A percentile compares a stretch with the other conserved stretches of the same genome.
Conservation (phyloP, 2,329 filamentous ascomycete genomes). For the Verticillium longisporum region DNA sequence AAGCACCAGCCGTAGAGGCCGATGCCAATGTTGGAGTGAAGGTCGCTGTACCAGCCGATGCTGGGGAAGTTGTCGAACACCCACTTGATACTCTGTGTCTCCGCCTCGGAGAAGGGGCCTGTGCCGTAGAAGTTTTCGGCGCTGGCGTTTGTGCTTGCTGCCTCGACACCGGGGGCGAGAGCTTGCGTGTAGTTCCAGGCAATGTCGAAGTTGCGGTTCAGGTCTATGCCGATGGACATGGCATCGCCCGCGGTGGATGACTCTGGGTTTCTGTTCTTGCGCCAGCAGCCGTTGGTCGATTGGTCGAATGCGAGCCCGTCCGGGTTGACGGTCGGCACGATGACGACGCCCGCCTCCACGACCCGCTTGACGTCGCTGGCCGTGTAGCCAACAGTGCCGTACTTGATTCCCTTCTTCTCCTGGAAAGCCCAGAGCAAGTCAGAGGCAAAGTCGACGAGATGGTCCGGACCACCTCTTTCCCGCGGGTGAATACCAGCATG, state of each 20-base stretch:
- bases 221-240: conserved; percentile 37
- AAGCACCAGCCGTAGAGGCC: conserved; percentile 44
- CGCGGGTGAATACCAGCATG: conserved; percentile 49
- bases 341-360: conserved; percentile 45
- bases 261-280: conserved; percentile 46
- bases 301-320: conserved; percentile 48
- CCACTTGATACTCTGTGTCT: conserved; percentile 41
- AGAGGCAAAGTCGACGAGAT: conserved; percentile 49
- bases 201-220: conserved; percentile 53
- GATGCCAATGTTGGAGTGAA: conserved; percentile 40
- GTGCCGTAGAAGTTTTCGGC: conserved; percentile 37
- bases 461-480: conserved; percentile 50
- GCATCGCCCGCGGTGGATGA: conserved; percentile 20
- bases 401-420: conserved; percentile 39
- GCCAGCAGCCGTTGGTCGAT: conserved; percentile 41
- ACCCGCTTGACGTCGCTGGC: conserved; percentile 43
- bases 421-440: conserved; percentile 49
- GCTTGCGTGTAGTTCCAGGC: conserved; percentile 45
- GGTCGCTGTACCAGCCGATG: conserved; percentile 42
- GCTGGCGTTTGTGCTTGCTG: conserved; percentile 27
- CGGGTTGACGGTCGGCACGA: conserved; percentile 45
- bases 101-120: conserved; percentile 38
- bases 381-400: conserved; percentile 44
- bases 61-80: conserved; percentile 38
- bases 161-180: conserved; percentile 17